A percentile compares a stretch with the other conserved stretches of the same genome.
These are phyloP conservation scores for Diacronema lutheri DNA, from an alignment of 78 protist species.

Conservation along the genomic window DNA sequence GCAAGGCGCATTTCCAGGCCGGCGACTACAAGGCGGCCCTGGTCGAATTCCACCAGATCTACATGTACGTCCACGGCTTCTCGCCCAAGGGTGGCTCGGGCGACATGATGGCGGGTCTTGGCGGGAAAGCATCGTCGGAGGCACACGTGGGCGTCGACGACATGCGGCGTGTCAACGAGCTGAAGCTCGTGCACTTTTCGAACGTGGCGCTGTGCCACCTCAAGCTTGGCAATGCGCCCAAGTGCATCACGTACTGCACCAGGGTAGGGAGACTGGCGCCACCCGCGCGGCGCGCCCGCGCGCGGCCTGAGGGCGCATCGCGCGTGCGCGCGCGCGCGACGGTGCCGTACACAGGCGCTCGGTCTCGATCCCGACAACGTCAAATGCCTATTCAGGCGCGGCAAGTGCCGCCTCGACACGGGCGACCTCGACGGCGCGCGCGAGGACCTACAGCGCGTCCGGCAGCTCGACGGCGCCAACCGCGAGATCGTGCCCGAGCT, in stretches of 20 bases:
- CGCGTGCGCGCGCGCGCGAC: too few species aligned
- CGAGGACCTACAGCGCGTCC: background rate
- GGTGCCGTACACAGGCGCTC: too few species aligned
- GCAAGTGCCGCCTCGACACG: background rate
- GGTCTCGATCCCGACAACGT: background rate
- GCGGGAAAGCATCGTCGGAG: background rate
- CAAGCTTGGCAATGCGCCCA: background rate
- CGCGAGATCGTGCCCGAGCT: too few species aligned
- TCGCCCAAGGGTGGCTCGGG: background rate
- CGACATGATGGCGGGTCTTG: background rate
- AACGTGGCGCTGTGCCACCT: conserved; percentile 9
- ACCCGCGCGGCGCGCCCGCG: too few species aligned
- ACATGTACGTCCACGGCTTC: conserved; percentile 12
- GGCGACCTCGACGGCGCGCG: background rate
- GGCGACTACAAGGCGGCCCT: background rate
- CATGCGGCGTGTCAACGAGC: background rate
- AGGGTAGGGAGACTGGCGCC: too few species aligned
- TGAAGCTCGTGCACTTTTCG: background rate
- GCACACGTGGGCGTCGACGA: background rate
- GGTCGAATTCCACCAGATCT: background rate
- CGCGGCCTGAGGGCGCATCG: too few species aligned
- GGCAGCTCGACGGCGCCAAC: too few species aligned
- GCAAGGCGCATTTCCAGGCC: background rate
- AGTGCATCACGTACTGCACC: background rate
- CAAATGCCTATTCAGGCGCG: background rate